Percentiles rank a stretch among this genome's conserved stretches.
Conservation (phyloP, 2,329 filamentous ascomycete genomes). For the Cercospora sp. region DNA sequence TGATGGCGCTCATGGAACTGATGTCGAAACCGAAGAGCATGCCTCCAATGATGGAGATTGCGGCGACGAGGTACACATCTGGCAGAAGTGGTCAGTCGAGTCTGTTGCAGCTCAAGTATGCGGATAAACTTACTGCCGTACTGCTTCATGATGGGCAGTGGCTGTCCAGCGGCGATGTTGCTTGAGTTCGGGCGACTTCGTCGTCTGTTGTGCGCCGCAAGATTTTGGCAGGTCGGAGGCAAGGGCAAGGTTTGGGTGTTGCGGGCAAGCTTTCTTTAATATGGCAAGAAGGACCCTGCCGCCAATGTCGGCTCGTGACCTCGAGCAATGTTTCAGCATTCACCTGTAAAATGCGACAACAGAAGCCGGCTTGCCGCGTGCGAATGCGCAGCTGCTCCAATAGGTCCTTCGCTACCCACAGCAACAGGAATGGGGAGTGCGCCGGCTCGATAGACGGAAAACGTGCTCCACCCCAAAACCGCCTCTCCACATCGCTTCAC, state of each 20-base stretch:
- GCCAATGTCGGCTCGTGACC: neutral
- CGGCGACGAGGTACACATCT: conserved; percentile 59
- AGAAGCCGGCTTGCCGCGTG: neutral
- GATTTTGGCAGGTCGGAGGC: neutral
- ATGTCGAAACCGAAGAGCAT: conserved; percentile 68
- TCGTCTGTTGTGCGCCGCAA: neutral
- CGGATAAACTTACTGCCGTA: conserved; percentile 46
- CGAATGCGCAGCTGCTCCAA: neutral
- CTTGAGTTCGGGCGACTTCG: neutral
- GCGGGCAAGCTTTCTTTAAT: conserved; percentile 6
- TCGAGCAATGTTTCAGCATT: neutral
- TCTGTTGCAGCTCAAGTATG: neutral
- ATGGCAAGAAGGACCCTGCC: conserved; percentile 3
- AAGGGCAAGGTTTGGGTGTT: neutral
- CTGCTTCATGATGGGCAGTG: conserved; percentile 26
- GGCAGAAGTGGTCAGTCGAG: neutral
- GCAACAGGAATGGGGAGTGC: neutral
- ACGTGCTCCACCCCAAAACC: neutral
- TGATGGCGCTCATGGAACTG: conserved; percentile 65
- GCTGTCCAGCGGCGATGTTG: neutral
- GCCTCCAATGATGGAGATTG: conserved; percentile 63
- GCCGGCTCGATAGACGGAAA: neutral
- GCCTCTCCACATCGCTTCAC: conserved; percentile 1
- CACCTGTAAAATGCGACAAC: neutral
- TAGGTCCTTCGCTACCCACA: neutral